A percentile compares a stretch with the other conserved stretches of the same genome.
Conservation (phyloP, 176 grass and related monocot genomes). For the Aegilops sharonensis region DNA sequence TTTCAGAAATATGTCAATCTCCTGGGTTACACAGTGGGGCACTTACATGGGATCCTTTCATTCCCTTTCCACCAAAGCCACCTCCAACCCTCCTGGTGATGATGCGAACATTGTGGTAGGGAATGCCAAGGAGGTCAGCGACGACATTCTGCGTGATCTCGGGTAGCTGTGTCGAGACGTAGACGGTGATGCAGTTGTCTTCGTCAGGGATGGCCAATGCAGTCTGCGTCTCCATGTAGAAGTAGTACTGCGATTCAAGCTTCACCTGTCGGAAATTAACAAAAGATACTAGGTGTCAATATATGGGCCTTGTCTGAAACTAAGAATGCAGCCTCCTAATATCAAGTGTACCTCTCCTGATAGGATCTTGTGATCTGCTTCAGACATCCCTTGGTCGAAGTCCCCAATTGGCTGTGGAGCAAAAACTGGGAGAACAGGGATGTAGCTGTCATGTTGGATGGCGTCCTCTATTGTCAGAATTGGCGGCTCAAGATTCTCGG, state of each 20-base stretch:
- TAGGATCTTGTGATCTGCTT: conserved; percentile 89
- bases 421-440: conserved; percentile 41
- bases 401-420: conserved; percentile 60
- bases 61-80: conserved; percentile 77
- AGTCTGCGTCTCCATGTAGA: conserved; percentile 80
- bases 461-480: conserved; percentile 85
- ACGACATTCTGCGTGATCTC: conserved; percentile 46
- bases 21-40: too few species aligned
- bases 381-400: conserved; percentile 70
- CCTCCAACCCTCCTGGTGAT: conserved; percentile 84
- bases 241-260: conserved; percentile 79
- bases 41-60: conserved; percentile 45
- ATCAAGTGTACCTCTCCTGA: conserved; percentile 53
- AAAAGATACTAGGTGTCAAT: neutral
- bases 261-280: conserved; percentile 49
- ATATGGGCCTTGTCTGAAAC: neutral
- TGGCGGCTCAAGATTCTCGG: conserved; percentile 65
- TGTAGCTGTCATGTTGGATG: conserved; percentile 56
- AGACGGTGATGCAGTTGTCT: conserved; percentile 76
- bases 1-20: neutral
- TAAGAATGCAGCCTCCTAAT: neutral
- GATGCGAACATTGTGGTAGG: conserved; percentile 71
- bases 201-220: conserved; percentile 76
- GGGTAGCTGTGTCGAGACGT: conserved; percentile 48
- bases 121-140: conserved; percentile 71